Evolutionary conservation across 495 filamentous ascomycete genomes (phyloP).

Genomic region (Ramalina intermedia): DNA sequence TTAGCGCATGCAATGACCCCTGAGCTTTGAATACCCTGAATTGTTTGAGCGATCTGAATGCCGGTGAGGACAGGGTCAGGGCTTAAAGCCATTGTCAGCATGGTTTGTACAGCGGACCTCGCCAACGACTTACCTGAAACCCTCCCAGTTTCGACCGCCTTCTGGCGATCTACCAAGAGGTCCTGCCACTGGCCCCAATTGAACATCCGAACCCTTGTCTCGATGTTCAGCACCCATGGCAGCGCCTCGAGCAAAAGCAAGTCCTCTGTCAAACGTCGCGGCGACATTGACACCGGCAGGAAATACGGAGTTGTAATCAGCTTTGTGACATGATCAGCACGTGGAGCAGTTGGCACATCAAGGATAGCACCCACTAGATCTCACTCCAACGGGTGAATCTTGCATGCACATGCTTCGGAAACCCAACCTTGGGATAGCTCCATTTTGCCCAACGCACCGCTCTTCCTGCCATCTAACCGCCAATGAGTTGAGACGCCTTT

Average conservation of each 20-base stretch:
- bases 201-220: constrained; percentile 72
- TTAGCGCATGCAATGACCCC: constrained; percentile 74
- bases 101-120: not conserved
- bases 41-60: constrained; percentile 53
- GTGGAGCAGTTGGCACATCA: not conserved
- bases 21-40: constrained; percentile 70
- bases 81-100: constrained; percentile 28
- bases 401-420: constrained; percentile 76
- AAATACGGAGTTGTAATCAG: constrained; percentile 68
- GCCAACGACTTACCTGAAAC: constrained; percentile 15
- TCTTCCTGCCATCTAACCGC: constrained; percentile 52
- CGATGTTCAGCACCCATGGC: constrained; percentile 71
- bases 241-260: constrained; percentile 62
- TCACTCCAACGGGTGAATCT: constrained; percentile 76
- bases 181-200: constrained; percentile 81
- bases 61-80: constrained; percentile 69
- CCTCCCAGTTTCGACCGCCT: constrained; percentile 87
- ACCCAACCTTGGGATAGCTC: constrained; percentile 48
- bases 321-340: constrained; percentile 18
- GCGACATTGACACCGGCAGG: constrained; percentile 69
- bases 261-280: constrained; percentile 58
- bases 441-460: constrained; percentile 67
- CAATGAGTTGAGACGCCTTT: not conserved
- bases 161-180: constrained; percentile 62
- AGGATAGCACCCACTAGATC: constrained; percentile 36